A percentile compares a stretch with the other conserved stretches of the same genome.
These are phyloP conservation scores for Hanseniaspora occidentalis DNA, from an alignment of 805 yeast species.

Conservation along the genomic window DNA sequence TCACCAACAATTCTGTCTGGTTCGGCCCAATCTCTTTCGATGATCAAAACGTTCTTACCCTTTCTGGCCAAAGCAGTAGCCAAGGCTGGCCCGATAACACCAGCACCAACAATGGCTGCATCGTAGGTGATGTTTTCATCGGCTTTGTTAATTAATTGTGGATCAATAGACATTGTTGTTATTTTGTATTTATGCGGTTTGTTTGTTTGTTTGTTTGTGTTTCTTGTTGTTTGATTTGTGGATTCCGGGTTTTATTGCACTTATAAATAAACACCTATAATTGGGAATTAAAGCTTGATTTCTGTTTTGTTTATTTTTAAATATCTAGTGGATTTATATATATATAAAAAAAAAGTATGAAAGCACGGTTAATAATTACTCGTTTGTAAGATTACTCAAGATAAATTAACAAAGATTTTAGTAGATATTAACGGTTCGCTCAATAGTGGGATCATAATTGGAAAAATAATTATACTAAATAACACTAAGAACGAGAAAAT, in stretches of 20 bases:
- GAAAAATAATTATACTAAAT: too few species aligned
- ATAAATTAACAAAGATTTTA: too few species aligned
- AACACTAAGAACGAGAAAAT: too few species aligned
- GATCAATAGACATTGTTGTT: slow-evolving; percentile 3
- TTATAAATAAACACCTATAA: slow-evolving; percentile 1
- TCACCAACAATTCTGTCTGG: slow-evolving; percentile 98
- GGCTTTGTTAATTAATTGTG: slow-evolving; percentile 17
- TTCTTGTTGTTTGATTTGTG: background rate
- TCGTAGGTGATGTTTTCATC: slow-evolving; percentile 38
- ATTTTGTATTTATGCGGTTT: background rate
- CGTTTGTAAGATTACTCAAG: too few species aligned
- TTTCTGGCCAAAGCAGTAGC: slow-evolving; percentile 85
- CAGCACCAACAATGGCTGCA: slow-evolving; percentile 94
- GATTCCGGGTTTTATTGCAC: background rate
- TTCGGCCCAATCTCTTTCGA: slow-evolving; percentile 81
- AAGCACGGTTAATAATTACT: too few species aligned
- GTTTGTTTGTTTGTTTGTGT: background rate
- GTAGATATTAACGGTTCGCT: too few species aligned
- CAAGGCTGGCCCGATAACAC: slow-evolving; percentile 88
- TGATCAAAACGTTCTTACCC: slow-evolving; percentile 62
- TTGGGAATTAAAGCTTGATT: background rate
- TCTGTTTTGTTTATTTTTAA: too few species aligned
- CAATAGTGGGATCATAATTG: too few species aligned
- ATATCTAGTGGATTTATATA: too few species aligned
- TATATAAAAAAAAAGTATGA: background rate